phyloP scores from a whole-genome alignment of 2,329 filamentous ascomycete genomes.

The Ambrosiella cleistominuta region DNA sequence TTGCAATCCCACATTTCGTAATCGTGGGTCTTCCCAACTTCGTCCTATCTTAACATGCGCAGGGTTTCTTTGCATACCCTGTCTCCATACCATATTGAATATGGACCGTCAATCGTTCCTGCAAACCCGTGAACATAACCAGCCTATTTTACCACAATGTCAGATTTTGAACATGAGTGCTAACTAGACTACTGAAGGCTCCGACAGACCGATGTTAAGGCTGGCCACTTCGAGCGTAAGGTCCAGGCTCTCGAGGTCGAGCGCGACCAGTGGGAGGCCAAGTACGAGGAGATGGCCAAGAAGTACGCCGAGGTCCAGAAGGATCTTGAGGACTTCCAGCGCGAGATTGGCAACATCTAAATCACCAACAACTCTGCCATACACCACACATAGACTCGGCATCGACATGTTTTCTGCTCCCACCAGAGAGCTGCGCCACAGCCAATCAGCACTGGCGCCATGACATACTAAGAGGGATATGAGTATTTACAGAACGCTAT shows the following conservation, averaged over 20 bases:
- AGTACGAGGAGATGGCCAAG: constrained; percentile 95
- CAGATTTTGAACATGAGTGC: neutral
- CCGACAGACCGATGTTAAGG: constrained; percentile 97
- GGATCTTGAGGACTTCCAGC: constrained; percentile 79
- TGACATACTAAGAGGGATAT: neutral
- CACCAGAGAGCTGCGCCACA: neutral
- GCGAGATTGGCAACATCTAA: constrained; percentile 88
- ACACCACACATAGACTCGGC: neutral
- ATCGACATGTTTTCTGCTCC: constrained; percentile 1
- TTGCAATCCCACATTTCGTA: neutral
- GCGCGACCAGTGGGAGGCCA: constrained; percentile 86
- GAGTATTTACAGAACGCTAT: neutral
- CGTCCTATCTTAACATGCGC: neutral
- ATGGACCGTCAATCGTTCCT: neutral
- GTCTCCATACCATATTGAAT: neutral
- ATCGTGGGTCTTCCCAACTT: neutral
- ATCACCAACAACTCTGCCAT: constrained; percentile 13
- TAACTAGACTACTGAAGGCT: constrained; percentile 40
- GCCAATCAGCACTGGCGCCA: neutral
- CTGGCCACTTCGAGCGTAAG: constrained; percentile 97
- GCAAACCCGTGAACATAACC: neutral
- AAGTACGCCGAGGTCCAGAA: constrained; percentile 72
- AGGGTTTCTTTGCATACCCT: neutral
- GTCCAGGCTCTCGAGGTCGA: constrained; percentile 87
- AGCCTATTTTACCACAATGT: neutral